Evolutionary conservation across 2,329 filamentous ascomycete species (phyloP).

Genomic region (Aurifilum marmelostoma): DNA sequence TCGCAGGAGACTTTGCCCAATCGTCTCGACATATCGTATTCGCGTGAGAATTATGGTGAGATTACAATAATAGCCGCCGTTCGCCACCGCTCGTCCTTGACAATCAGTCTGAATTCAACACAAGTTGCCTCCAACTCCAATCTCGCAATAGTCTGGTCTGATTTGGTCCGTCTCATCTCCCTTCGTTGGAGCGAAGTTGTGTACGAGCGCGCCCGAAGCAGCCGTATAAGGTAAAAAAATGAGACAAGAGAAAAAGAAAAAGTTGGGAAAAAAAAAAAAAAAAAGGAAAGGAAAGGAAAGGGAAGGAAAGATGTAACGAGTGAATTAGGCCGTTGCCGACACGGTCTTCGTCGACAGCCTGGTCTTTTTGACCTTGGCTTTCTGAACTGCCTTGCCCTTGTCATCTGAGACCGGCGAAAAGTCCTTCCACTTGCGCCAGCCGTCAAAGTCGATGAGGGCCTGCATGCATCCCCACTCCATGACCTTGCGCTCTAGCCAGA

Average conservation of each 20-base stretch:
- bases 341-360: constrained; percentile 24
- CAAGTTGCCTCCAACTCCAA: background rate
- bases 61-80: constrained; percentile 10
- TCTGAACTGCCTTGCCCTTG: constrained; percentile 19
- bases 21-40: constrained; percentile 18
- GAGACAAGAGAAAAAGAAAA: background rate
- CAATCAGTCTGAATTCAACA: background rate
- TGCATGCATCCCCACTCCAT: constrained; percentile 99
- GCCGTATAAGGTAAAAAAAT: background rate
- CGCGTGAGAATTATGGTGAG: constrained; percentile 17
- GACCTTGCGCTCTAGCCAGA: constrained; percentile 96
- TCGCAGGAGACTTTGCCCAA: background rate
- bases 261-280: background rate
- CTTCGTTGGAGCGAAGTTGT: background rate
- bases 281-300: background rate
- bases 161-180: background rate
- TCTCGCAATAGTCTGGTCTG: background rate
- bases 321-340: constrained; percentile 21
- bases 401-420: constrained; percentile 53
- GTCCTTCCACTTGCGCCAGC: constrained; percentile 97
- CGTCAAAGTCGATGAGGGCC: constrained; percentile 96
- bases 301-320: background rate
- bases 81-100: background rate
- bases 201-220: background rate
- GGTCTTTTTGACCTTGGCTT: constrained; percentile 30